phyloP scores from a whole-genome alignment of 2,329 filamentous ascomycete genomes.

The Diaporthe batatas region DNA sequence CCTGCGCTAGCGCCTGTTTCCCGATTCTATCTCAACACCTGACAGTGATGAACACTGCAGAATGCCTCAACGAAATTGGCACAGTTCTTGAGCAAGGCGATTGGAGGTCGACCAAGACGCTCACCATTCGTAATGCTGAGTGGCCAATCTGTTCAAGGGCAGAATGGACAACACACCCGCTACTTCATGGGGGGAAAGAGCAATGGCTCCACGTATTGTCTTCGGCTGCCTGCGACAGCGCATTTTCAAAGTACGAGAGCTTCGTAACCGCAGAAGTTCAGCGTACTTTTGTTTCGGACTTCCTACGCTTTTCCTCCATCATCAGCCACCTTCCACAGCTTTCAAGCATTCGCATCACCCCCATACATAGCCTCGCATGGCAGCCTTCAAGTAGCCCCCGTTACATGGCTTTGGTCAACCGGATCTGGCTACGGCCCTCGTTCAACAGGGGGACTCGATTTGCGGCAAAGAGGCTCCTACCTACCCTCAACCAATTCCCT shows the following conservation, averaged over 20 bases:
- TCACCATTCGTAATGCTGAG: background rate
- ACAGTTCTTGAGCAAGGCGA: background rate
- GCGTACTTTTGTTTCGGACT: background rate
- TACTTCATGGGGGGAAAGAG: slow-evolving; percentile 1
- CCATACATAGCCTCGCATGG: background rate
- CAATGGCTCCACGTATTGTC: background rate
- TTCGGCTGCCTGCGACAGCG: background rate
- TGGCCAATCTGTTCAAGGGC: background rate
- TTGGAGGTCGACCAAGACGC: background rate
- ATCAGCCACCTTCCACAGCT: slow-evolving; percentile 3
- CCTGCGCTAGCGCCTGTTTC: background rate
- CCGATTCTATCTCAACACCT: background rate
- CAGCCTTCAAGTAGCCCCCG: background rate
- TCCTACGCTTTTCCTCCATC: background rate
- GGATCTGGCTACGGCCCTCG: background rate
- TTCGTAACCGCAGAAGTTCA: background rate
- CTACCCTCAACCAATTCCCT: background rate
- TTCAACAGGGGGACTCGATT: background rate
- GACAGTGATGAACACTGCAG: background rate
- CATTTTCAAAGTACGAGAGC: background rate
- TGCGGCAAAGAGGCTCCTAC: background rate
- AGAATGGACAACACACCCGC: background rate
- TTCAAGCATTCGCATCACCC: background rate
- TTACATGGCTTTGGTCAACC: background rate
- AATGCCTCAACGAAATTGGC: background rate